A percentile compares a stretch with the other conserved stretches of the same genome.
These are phyloP conservation scores for Singerocomus inundabilis DNA, from an alignment of 1,284 basidiomycete genomes.

Conservation along the genomic window DNA sequence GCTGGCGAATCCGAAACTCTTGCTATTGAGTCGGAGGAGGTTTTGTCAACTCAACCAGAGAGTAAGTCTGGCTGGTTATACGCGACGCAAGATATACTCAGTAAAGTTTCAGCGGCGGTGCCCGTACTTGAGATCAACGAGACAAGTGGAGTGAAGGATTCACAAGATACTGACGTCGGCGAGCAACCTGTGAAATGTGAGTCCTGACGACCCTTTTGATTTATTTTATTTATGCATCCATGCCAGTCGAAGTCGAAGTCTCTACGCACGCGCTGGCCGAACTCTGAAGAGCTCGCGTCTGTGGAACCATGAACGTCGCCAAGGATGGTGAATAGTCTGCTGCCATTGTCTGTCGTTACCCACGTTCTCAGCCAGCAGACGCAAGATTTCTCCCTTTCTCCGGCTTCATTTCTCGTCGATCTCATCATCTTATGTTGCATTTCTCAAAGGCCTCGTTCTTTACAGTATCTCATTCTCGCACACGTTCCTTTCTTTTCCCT, in stretches of 20 bases:
- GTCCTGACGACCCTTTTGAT: not conserved
- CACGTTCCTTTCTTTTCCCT: slow-evolving; percentile 4
- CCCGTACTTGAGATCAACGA: not conserved
- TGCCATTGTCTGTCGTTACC: not conserved
- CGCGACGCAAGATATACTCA: not conserved
- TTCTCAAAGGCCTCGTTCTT: slow-evolving; percentile 1
- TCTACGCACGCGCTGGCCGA: not conserved
- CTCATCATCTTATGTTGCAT: slow-evolving; percentile 1
- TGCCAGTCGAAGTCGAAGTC: slow-evolving; percentile 2
- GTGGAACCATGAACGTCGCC: not conserved
- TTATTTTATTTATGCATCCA: slow-evolving; percentile 1
- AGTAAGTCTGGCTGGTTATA: slow-evolving; percentile 1
- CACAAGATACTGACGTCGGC: not conserved
- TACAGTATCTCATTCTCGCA: not conserved
- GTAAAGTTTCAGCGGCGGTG: not conserved
- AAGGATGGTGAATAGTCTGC: not conserved
- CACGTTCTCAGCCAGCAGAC: not conserved
- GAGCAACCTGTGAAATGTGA: slow-evolving; percentile 6
- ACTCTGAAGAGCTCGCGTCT: slow-evolving; percentile 1
- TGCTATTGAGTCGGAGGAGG: not conserved
- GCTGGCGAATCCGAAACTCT: not conserved
- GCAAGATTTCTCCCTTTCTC: not conserved
- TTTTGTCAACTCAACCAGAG: not conserved
- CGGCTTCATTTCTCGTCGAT: not conserved
- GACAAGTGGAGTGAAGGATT: not conserved